Evolutionary conservation across 1,284 basidiomycete genomes (phyloP), one percentile per base, ranked within the genome.

Genomic region (Inonotus hispidus): DNA sequence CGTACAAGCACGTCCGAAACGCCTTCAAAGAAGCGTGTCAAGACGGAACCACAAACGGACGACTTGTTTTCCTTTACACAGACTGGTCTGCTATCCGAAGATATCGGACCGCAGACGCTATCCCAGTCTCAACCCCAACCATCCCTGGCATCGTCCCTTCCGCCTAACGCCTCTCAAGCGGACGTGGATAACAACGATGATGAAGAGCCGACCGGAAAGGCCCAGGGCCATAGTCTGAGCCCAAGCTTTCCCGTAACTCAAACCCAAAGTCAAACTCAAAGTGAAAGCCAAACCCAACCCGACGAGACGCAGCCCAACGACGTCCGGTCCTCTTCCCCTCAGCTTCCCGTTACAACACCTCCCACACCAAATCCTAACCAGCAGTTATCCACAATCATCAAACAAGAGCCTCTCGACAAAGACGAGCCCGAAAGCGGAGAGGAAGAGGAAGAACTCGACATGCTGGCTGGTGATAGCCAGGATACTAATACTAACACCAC

Each of bases 381-480:
- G 37, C n/a, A 32, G 21, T 13, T n/a, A 19, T 25, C 16, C 19
- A 14, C 13, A 11, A 11, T 37, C 21, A 41, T n/a, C 25, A 23
- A 25, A 39, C 5, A 27, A 13, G n/a, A 16, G 25, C 37, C 35
- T 11, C 21, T 2, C 5, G 23, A 49, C 16, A 19, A 41, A 39
- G 14, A 8, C 10, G 35, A n/a, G n/a, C 3, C 14, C n/a, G 23
- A 25, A 35, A 38, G 23, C 37, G 37, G 54, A 19, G 37, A 45
- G 14, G 50, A 32, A 27, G 58, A 45, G 6, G 41, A 60, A 19
- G 50, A 41, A 29, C 37, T 54, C n/a, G 50, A 54, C 23, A 47
- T 53, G 58, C 43, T 60, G 1, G 49, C 32, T 27, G 58, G 52
- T 25, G 58, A 60, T 32, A 25, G n/a, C 29, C 37, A 58, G 23